A percentile compares a stretch with the other conserved stretches of the same genome.
Conservation (phyloP, 83 land plant species). For the Picea abies region DNA sequence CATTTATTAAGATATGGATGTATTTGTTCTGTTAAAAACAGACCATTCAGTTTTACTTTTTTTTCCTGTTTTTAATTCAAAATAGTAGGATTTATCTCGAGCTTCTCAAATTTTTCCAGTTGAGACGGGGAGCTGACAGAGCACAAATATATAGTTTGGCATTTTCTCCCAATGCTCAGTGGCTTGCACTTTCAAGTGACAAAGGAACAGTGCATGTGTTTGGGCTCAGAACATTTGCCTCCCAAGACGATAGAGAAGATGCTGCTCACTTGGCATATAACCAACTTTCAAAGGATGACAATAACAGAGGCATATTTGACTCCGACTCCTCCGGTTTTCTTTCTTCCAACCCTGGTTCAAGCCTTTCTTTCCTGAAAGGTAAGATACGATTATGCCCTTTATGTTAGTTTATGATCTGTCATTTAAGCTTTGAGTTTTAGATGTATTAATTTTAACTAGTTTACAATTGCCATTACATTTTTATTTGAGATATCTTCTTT, state of each 20-base stretch:
- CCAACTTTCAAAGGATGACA: slow-evolving; percentile 8
- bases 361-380: slow-evolving; percentile 62
- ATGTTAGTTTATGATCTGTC: not conserved
- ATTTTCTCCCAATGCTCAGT: slow-evolving; percentile 32
- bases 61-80: not conserved
- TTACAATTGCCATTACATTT: slow-evolving; percentile 7
- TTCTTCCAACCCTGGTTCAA: slow-evolving; percentile 21
- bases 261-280: not conserved
- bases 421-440: not conserved
- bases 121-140: slow-evolving; percentile 34
- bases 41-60: not conserved
- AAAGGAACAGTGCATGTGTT: slow-evolving; percentile 35
- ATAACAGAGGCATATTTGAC: not conserved
- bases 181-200: slow-evolving; percentile 42
- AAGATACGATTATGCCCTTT: not conserved
- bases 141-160: slow-evolving; percentile 36
- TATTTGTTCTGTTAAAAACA: not conserved
- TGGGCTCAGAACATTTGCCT: slow-evolving; percentile 12
- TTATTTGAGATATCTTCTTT: not conserved
- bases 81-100: not conserved
- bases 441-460: not conserved
- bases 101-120: slow-evolving; percentile 9
- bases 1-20: not conserved
- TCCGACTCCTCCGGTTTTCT: slow-evolving; percentile 10
- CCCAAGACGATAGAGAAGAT: slow-evolving; percentile 10